Conservation (phyloP, 2,329 filamentous ascomycete genomes). For the Elsinoe necatrix region DNA sequence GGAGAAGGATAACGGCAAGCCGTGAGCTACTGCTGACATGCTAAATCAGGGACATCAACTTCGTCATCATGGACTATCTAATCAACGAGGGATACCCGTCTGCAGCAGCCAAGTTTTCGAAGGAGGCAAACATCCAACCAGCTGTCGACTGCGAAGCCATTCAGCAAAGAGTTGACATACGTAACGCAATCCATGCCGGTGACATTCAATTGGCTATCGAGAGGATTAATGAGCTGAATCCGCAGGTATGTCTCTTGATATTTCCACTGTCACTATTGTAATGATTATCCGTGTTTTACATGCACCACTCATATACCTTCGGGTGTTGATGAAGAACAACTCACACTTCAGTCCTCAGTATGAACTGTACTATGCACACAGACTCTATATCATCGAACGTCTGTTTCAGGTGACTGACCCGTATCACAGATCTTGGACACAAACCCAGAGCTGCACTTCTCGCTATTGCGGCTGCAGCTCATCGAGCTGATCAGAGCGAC, state of each 20-base stretch:
- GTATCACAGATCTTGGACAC: slow-evolving; percentile 68
- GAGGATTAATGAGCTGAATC: slow-evolving; percentile 79
- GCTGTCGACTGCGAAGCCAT: slow-evolving; percentile 64
- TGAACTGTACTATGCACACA: slow-evolving; percentile 49
- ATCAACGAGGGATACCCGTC: slow-evolving; percentile 91
- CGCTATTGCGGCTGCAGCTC: slow-evolving; percentile 78
- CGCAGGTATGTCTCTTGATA: slow-evolving; percentile 60
- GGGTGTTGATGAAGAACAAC: slow-evolving; percentile 77
- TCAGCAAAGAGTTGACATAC: slow-evolving; percentile 69
- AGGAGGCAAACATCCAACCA: slow-evolving; percentile 78
- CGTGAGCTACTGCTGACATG: slow-evolving; percentile 19
- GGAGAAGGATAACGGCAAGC: slow-evolving; percentile 23
- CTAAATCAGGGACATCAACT: slow-evolving; percentile 81
- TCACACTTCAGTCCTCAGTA: slow-evolving; percentile 76
- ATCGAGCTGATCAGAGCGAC: slow-evolving; percentile 84
- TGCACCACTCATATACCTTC: slow-evolving; percentile 99
- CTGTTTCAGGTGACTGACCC: slow-evolving; percentile 2
- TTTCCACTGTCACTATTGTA: slow-evolving; percentile 33
- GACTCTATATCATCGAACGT: neutral
- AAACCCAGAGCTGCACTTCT: slow-evolving; percentile 77
- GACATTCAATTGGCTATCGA: slow-evolving; percentile 80
- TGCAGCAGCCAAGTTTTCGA: slow-evolving; percentile 86
- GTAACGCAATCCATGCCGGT: slow-evolving; percentile 75
- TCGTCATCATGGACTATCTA: slow-evolving; percentile 90
- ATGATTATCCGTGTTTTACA: slow-evolving; percentile 97